phyloP scores from a whole-genome alignment of 305 asterid species.

The Fraxinus baroniana region DNA sequence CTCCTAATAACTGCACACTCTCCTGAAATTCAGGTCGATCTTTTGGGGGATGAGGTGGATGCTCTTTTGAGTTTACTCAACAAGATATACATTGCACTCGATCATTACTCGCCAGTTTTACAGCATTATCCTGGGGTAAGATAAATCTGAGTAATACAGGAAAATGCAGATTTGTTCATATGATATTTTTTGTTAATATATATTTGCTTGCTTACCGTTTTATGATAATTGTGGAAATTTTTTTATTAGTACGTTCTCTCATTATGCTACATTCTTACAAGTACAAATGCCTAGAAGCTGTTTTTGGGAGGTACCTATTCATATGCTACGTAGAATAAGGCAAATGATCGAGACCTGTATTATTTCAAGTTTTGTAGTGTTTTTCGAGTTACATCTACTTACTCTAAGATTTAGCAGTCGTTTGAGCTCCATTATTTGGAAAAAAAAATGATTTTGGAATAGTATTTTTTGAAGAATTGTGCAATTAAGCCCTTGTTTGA shows the following conservation, averaged over 20 bases:
- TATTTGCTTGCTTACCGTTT: constrained; percentile 8
- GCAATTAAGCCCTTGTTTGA: no score
- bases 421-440: no score
- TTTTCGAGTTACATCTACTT: neutral
- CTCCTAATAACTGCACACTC: neutral
- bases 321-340: neutral
- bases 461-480: no score
- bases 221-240: neutral
- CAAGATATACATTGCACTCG: constrained; percentile 74
- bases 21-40: constrained; percentile 71
- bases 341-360: neutral
- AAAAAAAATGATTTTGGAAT: no score
- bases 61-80: constrained; percentile 63
- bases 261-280: neutral
- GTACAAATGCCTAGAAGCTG: neutral
- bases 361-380: neutral
- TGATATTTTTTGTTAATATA: neutral
- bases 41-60: constrained; percentile 93
- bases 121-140: constrained; percentile 96
- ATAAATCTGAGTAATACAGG: constrained; percentile 7
- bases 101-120: constrained; percentile 83
- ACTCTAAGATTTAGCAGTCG: no score
- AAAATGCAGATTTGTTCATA: neutral
- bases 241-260: neutral
- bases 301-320: neutral